Evolutionary conservation across 495 filamentous ascomycete genomes (phyloP).

Genomic region (Penicillium cataractarum): DNA sequence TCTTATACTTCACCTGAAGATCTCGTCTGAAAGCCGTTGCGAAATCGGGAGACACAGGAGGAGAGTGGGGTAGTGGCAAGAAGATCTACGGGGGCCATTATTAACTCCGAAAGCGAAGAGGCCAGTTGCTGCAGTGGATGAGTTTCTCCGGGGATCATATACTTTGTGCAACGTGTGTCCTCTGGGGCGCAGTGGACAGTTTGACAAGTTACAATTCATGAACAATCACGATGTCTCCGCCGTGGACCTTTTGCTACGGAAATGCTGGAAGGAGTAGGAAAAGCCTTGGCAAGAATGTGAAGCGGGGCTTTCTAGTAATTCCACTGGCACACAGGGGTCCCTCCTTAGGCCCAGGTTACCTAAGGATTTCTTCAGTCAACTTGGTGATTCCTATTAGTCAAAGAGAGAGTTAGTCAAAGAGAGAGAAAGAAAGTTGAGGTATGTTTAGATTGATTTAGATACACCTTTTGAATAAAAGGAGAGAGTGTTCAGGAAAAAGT

Average conservation of each 20-base stretch:
- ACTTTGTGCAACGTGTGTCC: neutral
- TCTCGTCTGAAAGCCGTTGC: neutral
- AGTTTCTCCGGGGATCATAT: neutral
- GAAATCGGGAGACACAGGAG: neutral
- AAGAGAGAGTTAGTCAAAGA: too few relatives aligned
- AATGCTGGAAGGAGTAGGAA: neutral
- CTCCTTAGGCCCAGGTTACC: too few relatives aligned
- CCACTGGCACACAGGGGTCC: too few relatives aligned
- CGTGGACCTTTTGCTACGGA: neutral
- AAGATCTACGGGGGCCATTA: neutral
- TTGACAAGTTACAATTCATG: neutral
- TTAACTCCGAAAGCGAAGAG: neutral
- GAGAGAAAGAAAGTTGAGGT: too few relatives aligned
- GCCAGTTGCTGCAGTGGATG: neutral
- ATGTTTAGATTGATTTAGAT: too few relatives aligned
- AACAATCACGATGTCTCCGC: neutral
- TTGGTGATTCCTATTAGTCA: neutral
- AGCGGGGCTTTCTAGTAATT: neutral
- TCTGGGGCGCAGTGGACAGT: neutral
- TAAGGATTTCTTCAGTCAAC: neutral
- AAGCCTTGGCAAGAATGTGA: conserved; percentile 1
- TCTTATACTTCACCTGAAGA: neutral
- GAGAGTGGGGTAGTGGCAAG: neutral
- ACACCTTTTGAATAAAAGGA: too few relatives aligned
- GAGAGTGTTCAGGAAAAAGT: neutral